These are phyloP conservation scores for Exophiala mesophila DNA, from an alignment of 2,329 filamentous ascomycete genomes.

Conservation along the genomic window DNA sequence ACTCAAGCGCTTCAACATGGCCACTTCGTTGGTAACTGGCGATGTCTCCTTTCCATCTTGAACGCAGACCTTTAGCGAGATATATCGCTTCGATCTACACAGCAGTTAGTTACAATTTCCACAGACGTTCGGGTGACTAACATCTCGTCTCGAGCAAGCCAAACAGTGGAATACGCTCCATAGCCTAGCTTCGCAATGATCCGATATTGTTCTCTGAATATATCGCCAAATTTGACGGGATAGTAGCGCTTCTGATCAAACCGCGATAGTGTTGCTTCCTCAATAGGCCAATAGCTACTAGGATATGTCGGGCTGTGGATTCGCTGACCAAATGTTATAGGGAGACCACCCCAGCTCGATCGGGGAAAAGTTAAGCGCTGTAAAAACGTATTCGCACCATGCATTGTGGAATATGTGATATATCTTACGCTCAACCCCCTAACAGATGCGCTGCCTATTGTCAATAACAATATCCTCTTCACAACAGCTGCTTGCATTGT, in stretches of 20 bases:
- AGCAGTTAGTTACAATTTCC: slow-evolving; percentile 3
- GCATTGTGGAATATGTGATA: no score
- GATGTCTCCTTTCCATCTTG: slow-evolving; percentile 15
- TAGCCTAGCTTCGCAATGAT: slow-evolving; percentile 43
- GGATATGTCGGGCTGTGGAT: no score
- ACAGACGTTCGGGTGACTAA: slow-evolving; percentile 5
- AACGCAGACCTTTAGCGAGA: slow-evolving; percentile 25
- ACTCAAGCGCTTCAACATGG: slow-evolving; percentile 22
- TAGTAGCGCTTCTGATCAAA: not conserved
- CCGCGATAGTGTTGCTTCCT: not conserved
- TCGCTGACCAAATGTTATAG: no score
- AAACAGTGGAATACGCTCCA: slow-evolving; percentile 43
- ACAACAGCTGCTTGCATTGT: no score
- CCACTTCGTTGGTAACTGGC: slow-evolving; percentile 25
- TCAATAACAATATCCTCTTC: no score
- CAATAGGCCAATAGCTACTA: no score
- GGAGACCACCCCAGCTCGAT: no score
- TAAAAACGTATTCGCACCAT: no score
- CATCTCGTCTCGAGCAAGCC: slow-evolving; percentile 36
- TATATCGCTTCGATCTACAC: slow-evolving; percentile 19
- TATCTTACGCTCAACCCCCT: no score
- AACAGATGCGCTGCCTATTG: no score
- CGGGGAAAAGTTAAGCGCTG: no score
- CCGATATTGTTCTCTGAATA: slow-evolving; percentile 39
- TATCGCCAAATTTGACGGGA: slow-evolving; percentile 29